Evolutionary conservation across 805 yeast genomes (phyloP).

Genomic region (Teunomyces cretensis): DNA sequence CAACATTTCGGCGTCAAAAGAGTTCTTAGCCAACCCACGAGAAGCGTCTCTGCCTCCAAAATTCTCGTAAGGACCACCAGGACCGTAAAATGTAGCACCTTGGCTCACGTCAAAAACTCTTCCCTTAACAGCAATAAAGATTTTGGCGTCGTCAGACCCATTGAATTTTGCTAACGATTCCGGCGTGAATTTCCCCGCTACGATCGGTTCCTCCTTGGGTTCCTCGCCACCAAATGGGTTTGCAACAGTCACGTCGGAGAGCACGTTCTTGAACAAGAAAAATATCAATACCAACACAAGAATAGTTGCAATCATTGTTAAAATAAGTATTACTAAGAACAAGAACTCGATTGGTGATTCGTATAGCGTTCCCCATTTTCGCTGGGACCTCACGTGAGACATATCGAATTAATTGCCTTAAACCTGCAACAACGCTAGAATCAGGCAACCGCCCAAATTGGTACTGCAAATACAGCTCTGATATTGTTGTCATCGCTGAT

Average conservation of each 20-base stretch:
- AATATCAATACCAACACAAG: conserved; percentile 29
- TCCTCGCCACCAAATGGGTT: conserved; percentile 32
- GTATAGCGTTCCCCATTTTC: background rate
- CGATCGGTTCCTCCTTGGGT: conserved; percentile 27
- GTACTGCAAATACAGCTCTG: no score
- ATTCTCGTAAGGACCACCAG: conserved; percentile 90
- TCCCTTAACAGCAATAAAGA: conserved; percentile 85
- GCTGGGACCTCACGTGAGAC: background rate
- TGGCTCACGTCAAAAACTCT: conserved; percentile 79
- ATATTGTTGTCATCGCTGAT: no score
- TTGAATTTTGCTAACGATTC: conserved; percentile 68
- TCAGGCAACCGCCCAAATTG: background rate
- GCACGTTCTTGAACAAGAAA: conserved; percentile 30
- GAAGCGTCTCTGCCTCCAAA: conserved; percentile 97
- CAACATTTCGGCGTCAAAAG: conserved; percentile 69
- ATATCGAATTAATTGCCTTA: background rate
- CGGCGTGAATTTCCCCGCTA: conserved; percentile 69
- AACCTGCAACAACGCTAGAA: background rate
- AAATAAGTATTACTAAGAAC: background rate
- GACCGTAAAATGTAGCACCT: conserved; percentile 88
- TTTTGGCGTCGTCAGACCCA: conserved; percentile 76
- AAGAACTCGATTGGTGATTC: background rate
- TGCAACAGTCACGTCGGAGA: conserved; percentile 24
- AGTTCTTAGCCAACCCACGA: conserved; percentile 84
- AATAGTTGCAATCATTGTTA: conserved; percentile 24